Evolutionary conservation across 371 early-diverging fungal genomes (phyloP), one percentile per base, ranked within the genome.

Genomic region (Mucor indicus): DNA sequence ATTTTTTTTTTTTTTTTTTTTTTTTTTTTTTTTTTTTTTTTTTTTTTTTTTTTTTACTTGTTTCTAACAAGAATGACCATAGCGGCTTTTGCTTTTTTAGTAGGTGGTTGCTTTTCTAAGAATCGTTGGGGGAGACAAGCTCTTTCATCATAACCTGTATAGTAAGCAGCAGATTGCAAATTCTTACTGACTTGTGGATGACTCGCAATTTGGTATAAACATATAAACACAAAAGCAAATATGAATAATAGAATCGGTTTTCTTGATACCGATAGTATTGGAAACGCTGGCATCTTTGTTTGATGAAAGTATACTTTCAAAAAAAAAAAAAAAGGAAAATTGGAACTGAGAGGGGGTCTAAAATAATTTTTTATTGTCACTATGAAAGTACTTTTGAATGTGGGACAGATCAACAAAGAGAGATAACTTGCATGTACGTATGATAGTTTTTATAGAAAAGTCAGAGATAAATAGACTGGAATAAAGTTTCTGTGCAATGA

Each of bases 51-150:
- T 7, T n/a, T 41, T 58, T 57, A 72, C 76, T 62, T 72, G 61
- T 76, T 76, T 44, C 73, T 37, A 27, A 76, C 73, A 40, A 76
- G 49, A 37, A 70, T 64, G 12, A 76, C 72, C 52, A 76, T 60
- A 3, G 77, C 73, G 13, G 77, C 77, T 33, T 72, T 76, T 19
- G 77, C 77, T 47, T 68, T 72, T 21, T 60, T 53, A 6, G 44
- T 39, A 15, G 77, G 77, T 13, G 77, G 77, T 22, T 58, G 44
- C 19, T 48, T 57, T 15, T 51, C 44, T 16, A 76, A 45, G 5
- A 50, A 42, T n/a, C 54, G 60, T 27, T 76, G 64, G 11, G 77
- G 77, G 23, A 76, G 52, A 47, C 77, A 76, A 10, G 64, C 72
- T 38, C 43, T 44, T 32, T 70, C 73, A 56, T 76, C 77, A 36